Base-by-base conservation (phyloP, 2,329 filamentous ascomycete species). In the Claviceps quebecensis region DNA sequence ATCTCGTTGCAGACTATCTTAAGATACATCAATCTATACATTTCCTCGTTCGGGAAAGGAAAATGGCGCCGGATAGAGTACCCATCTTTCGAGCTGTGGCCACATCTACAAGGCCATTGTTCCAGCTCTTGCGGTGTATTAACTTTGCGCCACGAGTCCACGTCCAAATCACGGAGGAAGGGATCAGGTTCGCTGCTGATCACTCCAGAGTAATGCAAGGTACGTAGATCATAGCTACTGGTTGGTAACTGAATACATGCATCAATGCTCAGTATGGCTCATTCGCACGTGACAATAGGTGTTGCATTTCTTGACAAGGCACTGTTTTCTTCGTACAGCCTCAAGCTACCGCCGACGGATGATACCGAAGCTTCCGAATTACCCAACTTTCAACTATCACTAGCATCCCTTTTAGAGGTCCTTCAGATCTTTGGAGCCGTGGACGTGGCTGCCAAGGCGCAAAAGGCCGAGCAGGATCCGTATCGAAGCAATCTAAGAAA, bases 371-470 rank as follows among this genome's bases (percentile, higher is more conserved):
- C 66, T 0, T 53, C 64, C 1, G 65, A 72, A 4, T 74, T 79
- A 34, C 83, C 87, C 7, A 79, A 77, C 49, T 98, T 98, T 63
- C 84, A 94, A 63, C 84, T 97, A 56, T 93, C 89, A 2, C 78
- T 98, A 8, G 76, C 84, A 4, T 87, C 91, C 17, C 77, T 98
- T 3, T 79, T 98, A 50, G 93, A 97, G 69, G 95, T 91, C 0
- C 76, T 98, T 7, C 91, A 96, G 62, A 97, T 98, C 48, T 95
- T 98, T 61, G 88, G 88, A 48, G 81, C 90, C n/a, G 79, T 90
- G 45, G 85, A 87, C 57, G 74, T 81, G 14, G 72, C 78, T 5
- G 73, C 71, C 41, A 76, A 77, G 56, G 71, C 76, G 47, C 72
- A 76, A 48, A 81, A 76, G 59, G 70, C 75, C 6, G 80, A 83